Percentiles rank a stretch among this genome's conserved stretches.
These are phyloP conservation scores for Rhodomyrtus psidioides DNA, from an alignment of 441 rosid species.

Conservation along the genomic window DNA sequence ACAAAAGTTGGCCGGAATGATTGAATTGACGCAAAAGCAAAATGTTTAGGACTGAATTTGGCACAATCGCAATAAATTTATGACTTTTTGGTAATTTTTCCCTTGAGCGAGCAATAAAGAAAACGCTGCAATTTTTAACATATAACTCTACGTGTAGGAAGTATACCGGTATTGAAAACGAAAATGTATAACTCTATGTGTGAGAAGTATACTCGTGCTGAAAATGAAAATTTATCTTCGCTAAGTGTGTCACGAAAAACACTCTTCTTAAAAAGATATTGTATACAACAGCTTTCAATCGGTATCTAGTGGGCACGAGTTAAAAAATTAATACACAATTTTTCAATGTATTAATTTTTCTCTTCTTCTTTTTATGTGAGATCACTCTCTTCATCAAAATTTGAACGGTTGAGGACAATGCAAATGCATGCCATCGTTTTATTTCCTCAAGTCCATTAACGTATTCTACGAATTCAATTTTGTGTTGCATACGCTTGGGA, in stretches of 20 bases:
- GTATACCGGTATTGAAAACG: not conserved
- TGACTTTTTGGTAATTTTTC: no score
- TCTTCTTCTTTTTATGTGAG: not conserved
- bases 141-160: not conserved
- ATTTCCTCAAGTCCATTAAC: not conserved
- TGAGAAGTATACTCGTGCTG: no score
- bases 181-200: not conserved
- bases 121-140: no score
- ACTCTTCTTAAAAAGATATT: fast-evolving
- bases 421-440: not conserved
- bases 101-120: not conserved
- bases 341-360: not conserved
- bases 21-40: no score
- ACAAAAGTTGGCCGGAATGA: no score
- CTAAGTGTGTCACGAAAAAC: not conserved
- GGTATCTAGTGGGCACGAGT: fast-evolving
- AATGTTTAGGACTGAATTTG: no score
- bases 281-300: not conserved
- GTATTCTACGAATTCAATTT: not conserved
- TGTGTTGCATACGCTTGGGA: fast-evolving
- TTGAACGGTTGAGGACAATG: not conserved
- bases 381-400: not conserved
- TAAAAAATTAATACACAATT: not conserved
- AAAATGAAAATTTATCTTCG: no score
- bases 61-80: no score